Evolutionary conservation across 2,329 filamentous ascomycete genomes (phyloP).

Genomic region (Allantophomopsis cytisporea): DNA sequence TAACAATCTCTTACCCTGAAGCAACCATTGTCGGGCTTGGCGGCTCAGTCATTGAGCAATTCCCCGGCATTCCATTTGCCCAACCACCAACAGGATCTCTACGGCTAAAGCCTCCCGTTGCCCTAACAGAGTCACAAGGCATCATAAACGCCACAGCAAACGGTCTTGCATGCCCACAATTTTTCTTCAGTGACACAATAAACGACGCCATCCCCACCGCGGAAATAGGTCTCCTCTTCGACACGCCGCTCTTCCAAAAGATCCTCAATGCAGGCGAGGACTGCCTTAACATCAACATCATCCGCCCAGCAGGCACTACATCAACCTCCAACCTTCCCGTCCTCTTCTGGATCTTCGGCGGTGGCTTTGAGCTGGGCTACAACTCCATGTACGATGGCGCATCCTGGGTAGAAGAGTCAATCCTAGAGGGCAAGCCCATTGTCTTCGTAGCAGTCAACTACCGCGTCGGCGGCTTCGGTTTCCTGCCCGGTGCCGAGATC

Average conservation of each 20-base stretch:
- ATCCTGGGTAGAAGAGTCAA: slow-evolving; percentile 28
- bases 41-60: slow-evolving; percentile 20
- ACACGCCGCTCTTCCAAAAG: slow-evolving; percentile 42
- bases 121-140: slow-evolving; percentile 42
- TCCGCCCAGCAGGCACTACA: slow-evolving; percentile 41
- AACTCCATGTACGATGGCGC: slow-evolving; percentile 35
- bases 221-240: slow-evolving; percentile 33
- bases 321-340: slow-evolving; percentile 46
- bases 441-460: slow-evolving; percentile 72
- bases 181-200: slow-evolving; percentile 24
- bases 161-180: slow-evolving; percentile 41
- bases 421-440: slow-evolving; percentile 43
- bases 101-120: slow-evolving; percentile 52
- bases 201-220: slow-evolving; percentile 19
- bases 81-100: slow-evolving; percentile 49
- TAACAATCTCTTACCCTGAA: neutral
- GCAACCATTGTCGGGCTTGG: slow-evolving; percentile 2
- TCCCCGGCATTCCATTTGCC: slow-evolving; percentile 61
- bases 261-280: slow-evolving; percentile 44
- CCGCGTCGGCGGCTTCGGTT: slow-evolving; percentile 61
- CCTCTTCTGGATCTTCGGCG: slow-evolving; percentile 59
- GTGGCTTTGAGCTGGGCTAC: slow-evolving; percentile 44
- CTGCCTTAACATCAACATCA: slow-evolving; percentile 47
- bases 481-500: slow-evolving; percentile 56
- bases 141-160: slow-evolving; percentile 17